These are phyloP conservation scores for Paecilomyces variotii DNA, from an alignment of 2,329 filamentous ascomycete genomes.

Conservation along the genomic window DNA sequence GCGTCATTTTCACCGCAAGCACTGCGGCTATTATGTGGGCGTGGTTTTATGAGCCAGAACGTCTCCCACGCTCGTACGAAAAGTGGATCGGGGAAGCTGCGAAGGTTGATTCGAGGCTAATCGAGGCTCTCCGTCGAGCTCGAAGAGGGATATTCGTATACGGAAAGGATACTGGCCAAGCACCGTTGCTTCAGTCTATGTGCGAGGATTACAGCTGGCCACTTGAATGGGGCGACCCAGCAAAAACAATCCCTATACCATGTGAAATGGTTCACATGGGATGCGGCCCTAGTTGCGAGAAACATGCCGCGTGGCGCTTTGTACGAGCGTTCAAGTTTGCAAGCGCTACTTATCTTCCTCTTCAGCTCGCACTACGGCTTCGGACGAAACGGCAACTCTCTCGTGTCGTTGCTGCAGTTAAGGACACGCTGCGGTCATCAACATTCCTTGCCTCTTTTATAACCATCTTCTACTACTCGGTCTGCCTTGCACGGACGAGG, in stretches of 20 bases:
- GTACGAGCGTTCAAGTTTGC: constrained; percentile 63
- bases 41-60: constrained; percentile 69
- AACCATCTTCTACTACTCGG: constrained; percentile 72
- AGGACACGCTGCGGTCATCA: constrained; percentile 61
- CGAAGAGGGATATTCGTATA: constrained; percentile 59
- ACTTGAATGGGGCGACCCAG: constrained; percentile 63
- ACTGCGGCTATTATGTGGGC: constrained; percentile 78
- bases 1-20: constrained; percentile 63
- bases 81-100: constrained; percentile 76
- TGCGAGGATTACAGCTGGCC: constrained; percentile 64
- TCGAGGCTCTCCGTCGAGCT: constrained; percentile 63
- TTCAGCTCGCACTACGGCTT: constrained; percentile 60
- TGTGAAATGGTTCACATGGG: constrained; percentile 83
- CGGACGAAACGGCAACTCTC: constrained; percentile 38
- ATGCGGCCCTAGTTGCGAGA: constrained; percentile 61
- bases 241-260: constrained; percentile 61
- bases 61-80: constrained; percentile 65
- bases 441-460: constrained; percentile 73
- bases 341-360: constrained; percentile 66
- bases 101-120: constrained; percentile 63
- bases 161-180: constrained; percentile 63
- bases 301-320: constrained; percentile 63
- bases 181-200: constrained; percentile 60
- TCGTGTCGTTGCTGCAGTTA: constrained; percentile 44
- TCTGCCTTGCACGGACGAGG: constrained; percentile 68